phyloP scores from a whole-genome alignment of 805 yeast genomes.

The Babjeviella inositovora region DNA sequence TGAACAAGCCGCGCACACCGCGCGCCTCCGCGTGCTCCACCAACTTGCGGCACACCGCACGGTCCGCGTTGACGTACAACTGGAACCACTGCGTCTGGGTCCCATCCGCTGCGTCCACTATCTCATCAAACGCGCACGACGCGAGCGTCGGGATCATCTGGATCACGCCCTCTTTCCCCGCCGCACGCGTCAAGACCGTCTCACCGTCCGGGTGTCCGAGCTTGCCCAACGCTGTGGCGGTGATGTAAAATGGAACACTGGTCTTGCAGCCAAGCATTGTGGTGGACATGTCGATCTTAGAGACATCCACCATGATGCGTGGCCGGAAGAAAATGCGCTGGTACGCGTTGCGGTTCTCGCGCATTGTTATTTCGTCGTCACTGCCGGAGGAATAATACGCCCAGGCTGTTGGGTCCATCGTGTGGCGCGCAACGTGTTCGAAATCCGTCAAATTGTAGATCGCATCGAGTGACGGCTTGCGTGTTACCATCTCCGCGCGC shows the following conservation, averaged over 20 bases:
- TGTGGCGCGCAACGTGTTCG: slow-evolving; percentile 71
- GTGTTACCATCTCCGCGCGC: slow-evolving; percentile 10
- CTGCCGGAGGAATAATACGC: slow-evolving; percentile 86
- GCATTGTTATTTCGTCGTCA: slow-evolving; percentile 79
- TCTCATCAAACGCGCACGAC: slow-evolving; percentile 77
- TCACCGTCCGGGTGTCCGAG: slow-evolving; percentile 94
- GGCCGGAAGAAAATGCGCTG: slow-evolving; percentile 86
- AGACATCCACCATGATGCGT: slow-evolving; percentile 64
- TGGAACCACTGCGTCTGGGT: slow-evolving; percentile 82
- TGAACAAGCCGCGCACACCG: slow-evolving; percentile 70
- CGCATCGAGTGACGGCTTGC: slow-evolving; percentile 54
- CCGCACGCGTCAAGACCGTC: slow-evolving; percentile 69
- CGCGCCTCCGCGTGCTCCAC: slow-evolving; percentile 58
- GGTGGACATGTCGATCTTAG: slow-evolving; percentile 53
- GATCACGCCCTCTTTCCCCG: slow-evolving; percentile 50
- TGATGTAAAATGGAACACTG: slow-evolving; percentile 69
- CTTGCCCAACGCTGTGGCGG: slow-evolving; percentile 88
- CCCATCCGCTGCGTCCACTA: slow-evolving; percentile 49
- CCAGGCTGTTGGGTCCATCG: slow-evolving; percentile 73
- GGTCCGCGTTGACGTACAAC: slow-evolving; percentile 67
- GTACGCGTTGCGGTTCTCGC: slow-evolving; percentile 85
- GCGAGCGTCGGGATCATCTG: slow-evolving; percentile 94
- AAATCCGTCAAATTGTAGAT: slow-evolving; percentile 74
- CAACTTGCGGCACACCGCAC: slow-evolving; percentile 41
- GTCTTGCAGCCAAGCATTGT: slow-evolving; percentile 59